Conservation (phyloP, 2,329 filamentous ascomycete species). For the Aspergillus terreus region DNA sequence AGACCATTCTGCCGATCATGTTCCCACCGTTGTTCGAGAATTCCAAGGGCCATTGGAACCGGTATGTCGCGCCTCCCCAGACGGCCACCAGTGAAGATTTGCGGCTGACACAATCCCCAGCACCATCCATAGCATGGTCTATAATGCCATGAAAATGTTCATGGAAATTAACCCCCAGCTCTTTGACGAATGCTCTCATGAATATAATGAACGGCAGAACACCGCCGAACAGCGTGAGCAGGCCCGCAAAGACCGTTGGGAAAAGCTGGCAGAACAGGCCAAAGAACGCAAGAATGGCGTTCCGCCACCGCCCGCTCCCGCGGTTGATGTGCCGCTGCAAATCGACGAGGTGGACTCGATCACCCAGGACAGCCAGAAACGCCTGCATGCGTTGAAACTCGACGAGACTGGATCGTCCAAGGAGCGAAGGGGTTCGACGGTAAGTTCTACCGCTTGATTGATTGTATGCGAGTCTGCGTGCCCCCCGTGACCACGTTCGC, state of each 20-base stretch:
- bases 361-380: conserved; percentile 78
- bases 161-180: conserved; percentile 99
- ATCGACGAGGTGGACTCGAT: conserved; percentile 73
- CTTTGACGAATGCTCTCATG: conserved; percentile 97
- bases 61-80: conserved; percentile 53
- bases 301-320: conserved; percentile 31
- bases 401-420: conserved; percentile 57
- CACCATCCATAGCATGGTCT: conserved; percentile 99
- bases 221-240: conserved; percentile 81
- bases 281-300: conserved; percentile 59
- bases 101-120: conserved; percentile 50
- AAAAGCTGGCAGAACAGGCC: conserved; percentile 75
- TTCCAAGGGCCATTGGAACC: conserved; percentile 98
- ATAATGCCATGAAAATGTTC: conserved; percentile 99
- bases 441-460: conserved; percentile 37
- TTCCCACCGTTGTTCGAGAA: conserved; percentile 98
- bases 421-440: conserved; percentile 49
- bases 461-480: conserved; percentile 16
- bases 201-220: conserved; percentile 96
- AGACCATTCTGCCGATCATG: conserved; percentile 98
- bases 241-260: conserved; percentile 82
- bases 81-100: background rate
- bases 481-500: conserved; percentile 20
- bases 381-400: conserved; percentile 83
- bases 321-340: conserved; percentile 43